These are phyloP conservation scores for Aspergillus pseudotamarii DNA, from an alignment of 2,329 filamentous ascomycete genomes.

Conservation along the genomic window DNA sequence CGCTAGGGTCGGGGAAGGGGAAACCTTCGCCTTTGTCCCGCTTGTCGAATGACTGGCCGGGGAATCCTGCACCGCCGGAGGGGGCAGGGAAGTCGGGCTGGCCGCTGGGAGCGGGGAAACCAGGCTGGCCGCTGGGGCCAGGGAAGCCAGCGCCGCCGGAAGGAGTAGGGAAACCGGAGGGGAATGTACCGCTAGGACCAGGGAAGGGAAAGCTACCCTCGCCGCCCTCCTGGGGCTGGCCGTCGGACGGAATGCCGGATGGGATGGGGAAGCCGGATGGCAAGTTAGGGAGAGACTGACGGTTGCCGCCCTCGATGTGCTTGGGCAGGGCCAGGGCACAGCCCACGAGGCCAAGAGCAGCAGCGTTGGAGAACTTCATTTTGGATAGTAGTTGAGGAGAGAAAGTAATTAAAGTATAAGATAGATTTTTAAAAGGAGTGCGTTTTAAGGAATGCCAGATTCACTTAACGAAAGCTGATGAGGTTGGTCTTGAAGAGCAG, in stretches of 20 bases:
- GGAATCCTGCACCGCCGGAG: not conserved
- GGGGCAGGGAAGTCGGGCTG: not conserved
- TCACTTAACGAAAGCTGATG: not conserved
- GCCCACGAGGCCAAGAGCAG: conserved; percentile 12
- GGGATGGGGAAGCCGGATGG: not conserved
- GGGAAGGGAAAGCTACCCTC: not conserved
- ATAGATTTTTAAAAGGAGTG: conserved; percentile 1
- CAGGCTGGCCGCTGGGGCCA: not conserved
- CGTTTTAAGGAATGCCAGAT: conserved; percentile 1
- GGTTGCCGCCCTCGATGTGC: not conserved
- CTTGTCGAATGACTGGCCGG: not conserved
- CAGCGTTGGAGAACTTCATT: conserved; percentile 14
- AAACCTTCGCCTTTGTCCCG: not conserved
- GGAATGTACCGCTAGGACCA: not conserved
- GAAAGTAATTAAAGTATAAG: not conserved
- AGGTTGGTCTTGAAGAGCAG: not conserved
- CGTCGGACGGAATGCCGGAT: not conserved
- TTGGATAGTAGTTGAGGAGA: conserved; percentile 2
- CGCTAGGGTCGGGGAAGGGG: not conserved
- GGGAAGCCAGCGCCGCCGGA: not conserved
- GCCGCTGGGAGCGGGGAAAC: not conserved
- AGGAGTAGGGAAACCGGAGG: not conserved
- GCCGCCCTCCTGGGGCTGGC: not conserved
- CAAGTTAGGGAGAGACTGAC: conserved; percentile 3
- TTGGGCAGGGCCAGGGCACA: conserved; percentile 13